Evolutionary conservation across 345 rosid species (phyloP).

Genomic region (Eutrema japonicum): DNA sequence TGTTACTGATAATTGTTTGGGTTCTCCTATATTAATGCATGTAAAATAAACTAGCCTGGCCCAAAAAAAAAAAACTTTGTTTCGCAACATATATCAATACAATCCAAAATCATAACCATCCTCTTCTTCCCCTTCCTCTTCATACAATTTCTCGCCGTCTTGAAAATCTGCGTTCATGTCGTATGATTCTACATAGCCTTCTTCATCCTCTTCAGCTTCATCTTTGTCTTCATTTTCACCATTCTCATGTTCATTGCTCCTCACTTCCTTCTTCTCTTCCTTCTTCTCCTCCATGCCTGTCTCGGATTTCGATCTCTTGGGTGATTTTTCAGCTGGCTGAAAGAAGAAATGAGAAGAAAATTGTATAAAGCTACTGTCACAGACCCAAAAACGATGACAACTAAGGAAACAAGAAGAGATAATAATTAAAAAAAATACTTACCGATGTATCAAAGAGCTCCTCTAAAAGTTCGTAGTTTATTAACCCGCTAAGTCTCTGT

Average conservation of each 20-base stretch:
- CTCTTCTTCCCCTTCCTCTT: conserved; percentile 19
- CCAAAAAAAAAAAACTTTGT: not conserved
- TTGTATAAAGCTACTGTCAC: not conserved
- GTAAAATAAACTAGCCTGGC: not conserved
- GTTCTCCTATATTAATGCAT: not conserved
- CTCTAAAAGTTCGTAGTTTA: conserved; percentile 70
- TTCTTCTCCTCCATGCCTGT: conserved; percentile 14
- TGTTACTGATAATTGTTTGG: not conserved
- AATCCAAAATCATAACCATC: conserved; percentile 32
- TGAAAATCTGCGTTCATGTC: conserved; percentile 22
- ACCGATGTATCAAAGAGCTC: conserved; percentile 72
- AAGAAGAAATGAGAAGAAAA: conserved; percentile 27
- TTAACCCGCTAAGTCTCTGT: conserved; percentile 73
- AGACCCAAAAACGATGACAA: not conserved
- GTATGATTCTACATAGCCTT: conserved; percentile 23
- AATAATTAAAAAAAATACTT: conserved; percentile 34
- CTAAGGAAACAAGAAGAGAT: not conserved
- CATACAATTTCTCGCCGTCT: conserved; percentile 27
- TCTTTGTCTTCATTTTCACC: conserved; percentile 20
- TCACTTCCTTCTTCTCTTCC: conserved; percentile 16
- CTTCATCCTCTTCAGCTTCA: conserved; percentile 31
- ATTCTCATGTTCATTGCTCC: conserved; percentile 12
- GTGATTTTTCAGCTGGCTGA: conserved; percentile 33
- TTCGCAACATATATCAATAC: conserved; percentile 17
- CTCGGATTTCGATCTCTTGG: conserved; percentile 28